phyloP scores from a whole-genome alignment of 2,329 filamentous ascomycete species.

The Nothophaeocryptopus gaeumannii region DNA sequence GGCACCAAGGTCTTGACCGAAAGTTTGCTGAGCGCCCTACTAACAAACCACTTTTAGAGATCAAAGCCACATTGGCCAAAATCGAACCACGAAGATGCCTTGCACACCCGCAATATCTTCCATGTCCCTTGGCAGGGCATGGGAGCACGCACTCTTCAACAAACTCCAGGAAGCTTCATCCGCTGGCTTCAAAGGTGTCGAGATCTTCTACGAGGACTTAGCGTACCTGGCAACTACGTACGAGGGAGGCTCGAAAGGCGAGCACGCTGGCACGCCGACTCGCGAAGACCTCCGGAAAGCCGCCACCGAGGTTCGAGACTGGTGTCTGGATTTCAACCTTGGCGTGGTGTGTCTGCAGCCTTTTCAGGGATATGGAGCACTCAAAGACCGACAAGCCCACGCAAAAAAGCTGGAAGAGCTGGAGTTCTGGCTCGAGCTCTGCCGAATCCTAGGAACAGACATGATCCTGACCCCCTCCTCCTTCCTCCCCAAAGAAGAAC shows the following conservation, averaged over 20 bases:
- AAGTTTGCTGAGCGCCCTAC: not conserved
- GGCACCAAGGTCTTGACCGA: no score
- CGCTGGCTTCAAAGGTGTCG: constrained; percentile 65
- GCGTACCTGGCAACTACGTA: constrained; percentile 52
- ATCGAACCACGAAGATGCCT: constrained; percentile 36
- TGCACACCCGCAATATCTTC: constrained; percentile 67
- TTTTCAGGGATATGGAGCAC: constrained; percentile 73
- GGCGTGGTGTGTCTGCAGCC: constrained; percentile 68
- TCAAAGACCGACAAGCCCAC: constrained; percentile 60
- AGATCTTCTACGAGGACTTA: constrained; percentile 76
- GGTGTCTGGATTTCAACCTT: constrained; percentile 58
- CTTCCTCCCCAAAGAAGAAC: constrained; percentile 57
- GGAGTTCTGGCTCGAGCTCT: constrained; percentile 65
- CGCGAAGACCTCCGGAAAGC: constrained; percentile 53
- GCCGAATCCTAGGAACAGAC: constrained; percentile 62
- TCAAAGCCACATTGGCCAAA: not conserved
- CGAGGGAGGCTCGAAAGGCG: constrained; percentile 35
- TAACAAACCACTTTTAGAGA: no score
- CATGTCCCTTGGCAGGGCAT: constrained; percentile 71
- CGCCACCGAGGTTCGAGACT: constrained; percentile 53
- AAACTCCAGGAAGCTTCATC: constrained; percentile 67
- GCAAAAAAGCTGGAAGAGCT: constrained; percentile 59
- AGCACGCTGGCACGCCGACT: constrained; percentile 36
- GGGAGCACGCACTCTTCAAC: constrained; percentile 64
- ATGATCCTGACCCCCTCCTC: constrained; percentile 71